These are phyloP conservation scores for Aquilaria malaccensis DNA, from an alignment of 345 rosid genomes.

Conservation along the genomic window DNA sequence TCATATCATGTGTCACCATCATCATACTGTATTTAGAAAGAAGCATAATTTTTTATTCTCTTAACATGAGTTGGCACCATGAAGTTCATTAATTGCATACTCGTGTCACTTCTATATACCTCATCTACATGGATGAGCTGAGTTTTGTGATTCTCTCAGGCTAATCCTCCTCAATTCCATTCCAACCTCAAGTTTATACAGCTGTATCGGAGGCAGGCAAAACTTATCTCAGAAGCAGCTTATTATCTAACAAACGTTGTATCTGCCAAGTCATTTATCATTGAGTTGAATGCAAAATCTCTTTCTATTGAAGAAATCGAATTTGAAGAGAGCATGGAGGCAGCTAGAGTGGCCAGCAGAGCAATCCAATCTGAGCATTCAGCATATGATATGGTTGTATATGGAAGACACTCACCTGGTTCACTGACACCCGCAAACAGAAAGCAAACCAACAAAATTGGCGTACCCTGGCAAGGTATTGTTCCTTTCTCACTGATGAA, in stretches of 20 bases:
- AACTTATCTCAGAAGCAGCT: conserved; percentile 49
- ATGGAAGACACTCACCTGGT: conserved; percentile 11
- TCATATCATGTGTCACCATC: too few species aligned
- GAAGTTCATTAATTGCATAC: too few species aligned
- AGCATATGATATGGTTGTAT: conserved; percentile 14
- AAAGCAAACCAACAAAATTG: conserved; percentile 13
- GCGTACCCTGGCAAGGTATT: conserved; percentile 14
- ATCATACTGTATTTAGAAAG: too few species aligned
- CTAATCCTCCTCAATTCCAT: conserved; percentile 55
- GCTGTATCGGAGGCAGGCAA: conserved; percentile 40
- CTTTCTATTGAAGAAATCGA: conserved; percentile 49
- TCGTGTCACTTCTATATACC: not conserved
- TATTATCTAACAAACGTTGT: conserved; percentile 48
- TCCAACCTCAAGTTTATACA: conserved; percentile 54
- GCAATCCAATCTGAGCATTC: conserved; percentile 15
- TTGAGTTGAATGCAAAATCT: conserved; percentile 47
- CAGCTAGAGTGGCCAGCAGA: conserved; percentile 33
- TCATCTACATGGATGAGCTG: conserved; percentile 6
- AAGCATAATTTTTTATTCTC: too few species aligned
- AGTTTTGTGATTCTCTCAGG: conserved; percentile 31
- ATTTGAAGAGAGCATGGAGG: conserved; percentile 52
- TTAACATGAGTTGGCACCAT: too few species aligned
- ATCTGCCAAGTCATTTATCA: conserved; percentile 43
- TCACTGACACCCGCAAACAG: conserved; percentile 15
- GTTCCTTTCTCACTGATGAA: too few species aligned